Evolutionary conservation across 306 rosid species (phyloP), one percentile per base, ranked within the genome.

Genomic region (Pterocarpus macrocarpus): DNA sequence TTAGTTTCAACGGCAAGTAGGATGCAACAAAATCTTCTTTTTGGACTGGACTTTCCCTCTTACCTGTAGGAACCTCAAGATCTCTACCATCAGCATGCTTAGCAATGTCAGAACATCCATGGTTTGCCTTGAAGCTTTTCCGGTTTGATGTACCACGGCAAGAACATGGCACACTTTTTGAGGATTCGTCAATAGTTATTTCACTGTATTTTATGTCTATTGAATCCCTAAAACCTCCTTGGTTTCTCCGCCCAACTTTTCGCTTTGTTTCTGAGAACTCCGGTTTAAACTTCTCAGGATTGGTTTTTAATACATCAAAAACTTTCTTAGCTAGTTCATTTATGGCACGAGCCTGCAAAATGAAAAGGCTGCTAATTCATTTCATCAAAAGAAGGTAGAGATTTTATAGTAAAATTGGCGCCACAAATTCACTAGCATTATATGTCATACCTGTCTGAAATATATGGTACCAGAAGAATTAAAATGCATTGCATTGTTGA

Each of bases 401-500:
- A 33, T 47, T 79, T 64, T 16, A 50, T 9, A 15, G 13, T 28
- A 53, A 80, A 71, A 38, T 36, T 73, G 11, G 69, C 30, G 15
- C 49, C 52, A 14, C 3, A 69, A 49, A 39, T 10, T 76, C 10
- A 69, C 64, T 2, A 45, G 22, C 61, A 17, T 73, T 62, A 33
- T 52, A 49, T 65, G 63, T 15, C 83, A 44, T 89, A 90, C 97
- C 94, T 89, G 93, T 78, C 88, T 90, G 79, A 89, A 90, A 83
- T 84, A 92, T 81, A 90, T 64, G 35, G 94, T 87, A 71, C 77
- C 83, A 1, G 92, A 64, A 71, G 94, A 83, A 86, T 92, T 92
- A 80, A 92, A 92, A 84, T 80, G 72, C 94, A 90, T 90, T 6
- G 97, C 93, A 76, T 90, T 92, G 80, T 86, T 81, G 74, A 92